phyloP scores from a whole-genome alignment of 2,329 filamentous ascomycete genomes.

The Ophiocordyceps australis region DNA sequence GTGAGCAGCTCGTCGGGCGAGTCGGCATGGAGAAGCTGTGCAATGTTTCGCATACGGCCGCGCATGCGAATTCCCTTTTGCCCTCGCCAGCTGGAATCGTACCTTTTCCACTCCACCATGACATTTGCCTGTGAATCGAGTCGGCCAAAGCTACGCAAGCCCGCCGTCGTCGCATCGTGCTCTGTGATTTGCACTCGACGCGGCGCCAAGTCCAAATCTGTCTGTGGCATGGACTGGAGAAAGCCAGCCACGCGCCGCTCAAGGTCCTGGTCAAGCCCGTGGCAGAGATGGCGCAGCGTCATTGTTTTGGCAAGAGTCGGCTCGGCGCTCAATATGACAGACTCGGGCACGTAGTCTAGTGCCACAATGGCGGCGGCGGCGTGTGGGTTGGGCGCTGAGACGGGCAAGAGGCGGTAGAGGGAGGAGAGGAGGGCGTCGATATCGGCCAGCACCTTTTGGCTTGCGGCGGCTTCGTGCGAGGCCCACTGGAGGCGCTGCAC shows the following conservation, averaged over 20 bases:
- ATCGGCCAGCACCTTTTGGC: neutral
- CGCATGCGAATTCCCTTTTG: constrained; percentile 1
- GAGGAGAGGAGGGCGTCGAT: neutral
- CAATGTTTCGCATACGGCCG: neutral
- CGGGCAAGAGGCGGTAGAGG: neutral
- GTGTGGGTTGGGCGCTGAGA: neutral
- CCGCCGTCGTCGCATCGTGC: neutral
- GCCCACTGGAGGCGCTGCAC: too few species aligned
- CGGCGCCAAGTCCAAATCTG: neutral
- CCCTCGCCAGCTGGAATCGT: constrained; percentile 1
- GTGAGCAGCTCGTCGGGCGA: neutral
- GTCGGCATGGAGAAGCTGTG: neutral
- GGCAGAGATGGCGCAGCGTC: neutral
- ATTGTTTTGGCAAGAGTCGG: neutral
- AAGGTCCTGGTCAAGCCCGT: neutral
- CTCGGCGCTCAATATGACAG: neutral
- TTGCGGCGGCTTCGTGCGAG: neutral
- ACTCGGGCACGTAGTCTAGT: neutral
- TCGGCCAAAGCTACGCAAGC: neutral
- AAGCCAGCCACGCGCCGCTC: neutral
- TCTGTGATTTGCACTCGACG: neutral
- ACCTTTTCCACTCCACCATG: neutral
- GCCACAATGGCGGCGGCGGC: neutral
- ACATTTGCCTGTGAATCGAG: neutral
- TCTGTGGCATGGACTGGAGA: neutral